Conservation (phyloP, 495 filamentous ascomycete genomes). For the Margaritispora aquatica region DNA sequence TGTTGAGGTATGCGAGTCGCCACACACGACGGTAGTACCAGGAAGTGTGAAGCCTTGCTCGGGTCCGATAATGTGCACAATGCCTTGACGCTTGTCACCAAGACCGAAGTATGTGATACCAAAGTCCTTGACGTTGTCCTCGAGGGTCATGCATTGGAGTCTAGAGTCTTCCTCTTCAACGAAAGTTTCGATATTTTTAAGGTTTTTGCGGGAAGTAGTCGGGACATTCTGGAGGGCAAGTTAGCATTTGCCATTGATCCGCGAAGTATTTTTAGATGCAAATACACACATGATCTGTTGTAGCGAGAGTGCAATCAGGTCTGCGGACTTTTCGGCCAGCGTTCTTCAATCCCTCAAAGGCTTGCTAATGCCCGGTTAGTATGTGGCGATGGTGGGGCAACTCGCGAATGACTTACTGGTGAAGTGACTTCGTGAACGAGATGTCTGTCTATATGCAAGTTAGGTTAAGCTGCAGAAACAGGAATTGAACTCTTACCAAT, state of each 20-base stretch:
- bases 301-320: slow-evolving; percentile 94
- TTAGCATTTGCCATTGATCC: slow-evolving; percentile 1
- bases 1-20: slow-evolving; percentile 95
- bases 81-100: slow-evolving; percentile 93
- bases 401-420: slow-evolving; percentile 49
- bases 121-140: slow-evolving; percentile 95
- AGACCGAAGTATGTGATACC: slow-evolving; percentile 96
- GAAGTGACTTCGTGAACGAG: slow-evolving; percentile 98
- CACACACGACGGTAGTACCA: slow-evolving; percentile 94
- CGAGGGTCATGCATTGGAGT: slow-evolving; percentile 87
- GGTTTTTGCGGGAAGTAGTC: slow-evolving; percentile 78
- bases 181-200: slow-evolving; percentile 81
- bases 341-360: slow-evolving; percentile 90
- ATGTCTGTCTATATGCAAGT: slow-evolving; percentile 62
- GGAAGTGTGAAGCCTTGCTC: slow-evolving; percentile 99
- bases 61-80: slow-evolving; percentile 98
- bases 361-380: slow-evolving; percentile 54
- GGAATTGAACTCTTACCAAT: slow-evolving; percentile 53
- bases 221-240: slow-evolving; percentile 71
- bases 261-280: background rate
- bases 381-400: background rate
- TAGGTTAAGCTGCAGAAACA: slow-evolving; percentile 1
- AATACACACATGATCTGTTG: slow-evolving; percentile 84
- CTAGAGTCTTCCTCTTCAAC: slow-evolving; percentile 92
- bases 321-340: slow-evolving; percentile 81